These are phyloP conservation scores for Staphylotrichum longicolle DNA, from an alignment of 495 filamentous ascomycete species.

Conservation along the genomic window DNA sequence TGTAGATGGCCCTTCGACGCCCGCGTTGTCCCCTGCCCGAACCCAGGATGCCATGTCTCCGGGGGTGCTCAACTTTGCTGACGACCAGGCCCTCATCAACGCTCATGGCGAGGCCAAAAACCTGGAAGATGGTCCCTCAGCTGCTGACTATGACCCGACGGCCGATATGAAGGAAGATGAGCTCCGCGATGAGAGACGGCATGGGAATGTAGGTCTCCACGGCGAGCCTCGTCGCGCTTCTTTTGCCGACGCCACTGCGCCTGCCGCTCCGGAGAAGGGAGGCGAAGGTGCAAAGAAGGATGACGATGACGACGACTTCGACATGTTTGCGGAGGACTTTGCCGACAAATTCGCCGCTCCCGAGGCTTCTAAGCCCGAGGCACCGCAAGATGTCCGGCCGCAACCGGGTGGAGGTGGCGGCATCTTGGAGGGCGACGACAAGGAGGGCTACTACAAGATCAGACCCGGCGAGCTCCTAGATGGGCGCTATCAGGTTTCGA, in stretches of 20 bases:
- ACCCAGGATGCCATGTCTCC: conserved; percentile 45
- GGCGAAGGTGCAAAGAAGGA: conserved; percentile 41
- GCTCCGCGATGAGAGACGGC: conserved; percentile 63
- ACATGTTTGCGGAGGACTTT: conserved; percentile 95
- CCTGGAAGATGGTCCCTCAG: conserved; percentile 72
- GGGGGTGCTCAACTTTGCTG: conserved; percentile 44
- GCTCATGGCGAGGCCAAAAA: conserved; percentile 49
- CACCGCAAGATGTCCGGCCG: conserved; percentile 35
- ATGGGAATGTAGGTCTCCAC: conserved; percentile 49
- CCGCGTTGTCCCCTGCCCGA: conserved; percentile 37
- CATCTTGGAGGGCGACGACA: conserved; percentile 90
- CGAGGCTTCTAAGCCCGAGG: conserved; percentile 42
- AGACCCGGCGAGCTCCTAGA: conserved; percentile 86
- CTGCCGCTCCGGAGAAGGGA: conserved; percentile 28
- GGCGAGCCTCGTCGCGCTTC: conserved; percentile 37
- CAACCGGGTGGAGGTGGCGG: conserved; percentile 59
- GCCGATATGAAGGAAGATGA: conserved; percentile 89
- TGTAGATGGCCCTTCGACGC: conserved; percentile 30
- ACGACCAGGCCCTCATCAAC: conserved; percentile 65
- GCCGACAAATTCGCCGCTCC: conserved; percentile 80
- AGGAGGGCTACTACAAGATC: conserved; percentile 92
- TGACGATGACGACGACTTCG: conserved; percentile 66
- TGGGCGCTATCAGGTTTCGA: conserved; percentile 79
- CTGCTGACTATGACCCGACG: conserved; percentile 94
- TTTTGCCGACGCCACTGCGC: conserved; percentile 17